Conservation (phyloP, 345 rosid species). For the Salix purpurea region DNA sequence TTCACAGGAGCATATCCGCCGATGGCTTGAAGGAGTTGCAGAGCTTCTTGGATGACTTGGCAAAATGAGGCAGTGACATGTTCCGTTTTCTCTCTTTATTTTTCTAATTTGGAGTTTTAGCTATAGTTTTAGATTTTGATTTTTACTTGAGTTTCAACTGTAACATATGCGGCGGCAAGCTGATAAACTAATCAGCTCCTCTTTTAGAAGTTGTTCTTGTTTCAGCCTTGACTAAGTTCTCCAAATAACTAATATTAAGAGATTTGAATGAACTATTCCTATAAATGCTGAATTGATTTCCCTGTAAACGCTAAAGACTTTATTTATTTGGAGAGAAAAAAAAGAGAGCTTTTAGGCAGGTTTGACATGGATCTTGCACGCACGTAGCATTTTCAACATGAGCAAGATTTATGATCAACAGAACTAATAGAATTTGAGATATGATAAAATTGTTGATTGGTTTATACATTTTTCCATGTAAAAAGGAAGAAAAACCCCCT, state of each 20-base stretch:
- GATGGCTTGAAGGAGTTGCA: constrained; percentile 74
- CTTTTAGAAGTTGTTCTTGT: not conserved
- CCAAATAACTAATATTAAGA: too few species aligned
- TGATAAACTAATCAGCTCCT: constrained; percentile 14
- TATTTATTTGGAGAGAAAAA: too few species aligned
- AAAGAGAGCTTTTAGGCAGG: not conserved
- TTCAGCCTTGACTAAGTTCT: too few species aligned
- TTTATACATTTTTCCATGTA: not conserved
- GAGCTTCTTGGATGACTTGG: constrained; percentile 58
- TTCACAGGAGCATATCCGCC: constrained; percentile 67
- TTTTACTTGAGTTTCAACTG: constrained; percentile 37
- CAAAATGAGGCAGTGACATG: constrained; percentile 26
- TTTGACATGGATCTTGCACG: not conserved
- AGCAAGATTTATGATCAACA: not conserved
- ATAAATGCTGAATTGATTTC: too few species aligned
- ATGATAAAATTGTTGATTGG: not conserved
- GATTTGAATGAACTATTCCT: too few species aligned
- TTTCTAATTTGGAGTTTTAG: constrained; percentile 7
- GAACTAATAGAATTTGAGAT: not conserved
- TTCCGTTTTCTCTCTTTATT: not conserved
- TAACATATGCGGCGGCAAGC: constrained; percentile 44
- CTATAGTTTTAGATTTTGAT: constrained; percentile 24
- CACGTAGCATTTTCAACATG: not conserved
- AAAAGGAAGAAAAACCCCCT: not conserved
- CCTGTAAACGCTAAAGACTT: too few species aligned